These are phyloP conservation scores for Colletotrichum zoysiae DNA, from an alignment of 2,329 filamentous ascomycete genomes.

Conservation along the genomic window DNA sequence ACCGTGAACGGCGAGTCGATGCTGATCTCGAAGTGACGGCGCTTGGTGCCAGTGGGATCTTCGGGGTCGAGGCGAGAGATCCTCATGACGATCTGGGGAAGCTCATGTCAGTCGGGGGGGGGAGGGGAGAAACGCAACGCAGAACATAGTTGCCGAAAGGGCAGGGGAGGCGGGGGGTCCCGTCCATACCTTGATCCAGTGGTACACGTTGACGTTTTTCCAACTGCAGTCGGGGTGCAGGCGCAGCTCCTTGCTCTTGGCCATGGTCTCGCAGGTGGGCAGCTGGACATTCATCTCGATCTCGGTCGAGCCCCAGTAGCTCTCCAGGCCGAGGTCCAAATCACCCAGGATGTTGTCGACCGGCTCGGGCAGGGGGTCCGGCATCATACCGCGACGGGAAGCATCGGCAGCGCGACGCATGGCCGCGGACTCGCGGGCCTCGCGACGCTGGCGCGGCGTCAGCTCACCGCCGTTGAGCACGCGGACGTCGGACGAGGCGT, in stretches of 20 bases:
- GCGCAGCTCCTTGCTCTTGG: constrained; percentile 73
- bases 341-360: constrained; percentile 84
- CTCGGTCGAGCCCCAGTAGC: constrained; percentile 87
- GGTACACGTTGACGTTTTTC: constrained; percentile 92
- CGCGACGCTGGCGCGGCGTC: constrained; percentile 59
- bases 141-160: neutral
- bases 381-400: constrained; percentile 53
- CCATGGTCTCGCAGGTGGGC: constrained; percentile 89
- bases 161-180: too few relatives aligned
- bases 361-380: constrained; percentile 62
- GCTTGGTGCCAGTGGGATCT: constrained; percentile 77
- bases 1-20: constrained; percentile 97
- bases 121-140: neutral
- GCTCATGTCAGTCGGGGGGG: constrained; percentile 31
- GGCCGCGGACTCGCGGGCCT: constrained; percentile 62
- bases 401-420: constrained; percentile 68
- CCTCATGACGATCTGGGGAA: constrained; percentile 84
- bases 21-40: constrained; percentile 93
- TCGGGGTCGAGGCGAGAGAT: constrained; percentile 86
- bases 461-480: constrained; percentile 86
- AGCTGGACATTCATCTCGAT: constrained; percentile 95
- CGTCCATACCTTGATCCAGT: constrained; percentile 89
- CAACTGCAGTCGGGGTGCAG: constrained; percentile 94
- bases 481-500: constrained; percentile 80
- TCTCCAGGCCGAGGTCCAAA: constrained; percentile 76